Conservation (phyloP, 176 grass and related monocot species). For the Poa pratensis region DNA sequence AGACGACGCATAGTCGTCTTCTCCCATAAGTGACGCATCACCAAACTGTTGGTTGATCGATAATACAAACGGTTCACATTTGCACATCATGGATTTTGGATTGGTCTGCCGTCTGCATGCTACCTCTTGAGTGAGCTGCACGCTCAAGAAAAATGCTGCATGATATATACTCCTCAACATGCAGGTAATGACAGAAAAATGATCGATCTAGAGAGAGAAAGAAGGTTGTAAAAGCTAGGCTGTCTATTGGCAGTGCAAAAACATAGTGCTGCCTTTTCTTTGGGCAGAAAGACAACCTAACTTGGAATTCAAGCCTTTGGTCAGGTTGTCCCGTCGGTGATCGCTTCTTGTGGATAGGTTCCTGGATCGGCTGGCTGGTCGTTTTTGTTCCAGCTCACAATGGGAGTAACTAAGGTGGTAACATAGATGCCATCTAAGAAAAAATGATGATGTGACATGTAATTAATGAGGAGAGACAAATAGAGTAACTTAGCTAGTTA, state of each 20-base stretch:
- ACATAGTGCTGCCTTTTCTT: background rate
- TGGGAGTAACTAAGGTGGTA: too few species aligned
- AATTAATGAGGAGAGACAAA: too few species aligned
- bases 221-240: background rate
- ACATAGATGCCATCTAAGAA: too few species aligned
- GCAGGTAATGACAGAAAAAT: background rate
- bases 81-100: slow-evolving; percentile 22
- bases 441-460: too few species aligned
- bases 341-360: background rate
- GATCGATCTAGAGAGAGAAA: background rate
- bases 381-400: slow-evolving; percentile 3
- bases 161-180: background rate
- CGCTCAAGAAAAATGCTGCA: background rate
- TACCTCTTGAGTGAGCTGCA: slow-evolving; percentile 10
- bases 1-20: background rate
- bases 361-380: background rate
- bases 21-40: slow-evolving; percentile 37
- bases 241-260: background rate
- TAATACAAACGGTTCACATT: background rate
- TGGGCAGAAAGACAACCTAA: slow-evolving; percentile 30
- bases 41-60: slow-evolving; percentile 35
- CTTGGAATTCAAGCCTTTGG: slow-evolving; percentile 42
- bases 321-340: slow-evolving; percentile 50
- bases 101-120: background rate
- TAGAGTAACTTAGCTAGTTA: too few species aligned